Evolutionary conservation across 2,329 filamentous ascomycete genomes (phyloP).

Genomic region (Venturia aucupariae): DNA sequence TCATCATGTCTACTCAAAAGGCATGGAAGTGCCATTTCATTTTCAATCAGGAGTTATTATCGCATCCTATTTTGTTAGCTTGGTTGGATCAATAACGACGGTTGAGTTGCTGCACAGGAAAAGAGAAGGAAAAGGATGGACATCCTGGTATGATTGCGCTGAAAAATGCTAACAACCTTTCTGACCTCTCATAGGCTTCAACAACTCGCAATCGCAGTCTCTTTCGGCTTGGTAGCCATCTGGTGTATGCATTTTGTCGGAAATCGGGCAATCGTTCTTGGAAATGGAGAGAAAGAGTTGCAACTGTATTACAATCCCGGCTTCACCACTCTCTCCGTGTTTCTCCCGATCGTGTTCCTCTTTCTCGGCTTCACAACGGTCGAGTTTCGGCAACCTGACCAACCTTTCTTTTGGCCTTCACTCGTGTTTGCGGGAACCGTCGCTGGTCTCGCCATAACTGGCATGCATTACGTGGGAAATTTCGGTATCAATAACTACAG

Average conservation of each 20-base stretch:
- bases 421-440: slow-evolving; percentile 53
- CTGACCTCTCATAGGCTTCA: slow-evolving; percentile 28
- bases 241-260: slow-evolving; percentile 69
- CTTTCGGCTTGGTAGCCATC: slow-evolving; percentile 41
- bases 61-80: slow-evolving; percentile 60
- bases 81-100: slow-evolving; percentile 67
- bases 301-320: slow-evolving; percentile 66
- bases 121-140: slow-evolving; percentile 57
- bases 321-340: slow-evolving; percentile 68
- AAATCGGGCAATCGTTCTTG: slow-evolving; percentile 67
- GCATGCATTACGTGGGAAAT: slow-evolving; percentile 86
- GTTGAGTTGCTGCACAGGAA: slow-evolving; percentile 72
- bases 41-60: slow-evolving; percentile 53
- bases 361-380: slow-evolving; percentile 62
- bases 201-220: slow-evolving; percentile 31
- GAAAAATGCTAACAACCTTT: background rate
- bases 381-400: slow-evolving; percentile 33
- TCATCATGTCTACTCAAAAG: slow-evolving; percentile 14
- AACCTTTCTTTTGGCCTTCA: slow-evolving; percentile 22
- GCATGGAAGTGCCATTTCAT: slow-evolving; percentile 30
- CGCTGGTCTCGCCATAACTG: slow-evolving; percentile 66
- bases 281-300: slow-evolving; percentile 48
- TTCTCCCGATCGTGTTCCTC: slow-evolving; percentile 68
- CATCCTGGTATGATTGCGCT: slow-evolving; percentile 53
- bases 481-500: slow-evolving; percentile 69